A percentile compares a stretch with the other conserved stretches of the same genome.
Evolutionary conservation across 2,329 filamentous ascomycete species (phyloP).

Genomic region (Sporothrix inflata): DNA sequence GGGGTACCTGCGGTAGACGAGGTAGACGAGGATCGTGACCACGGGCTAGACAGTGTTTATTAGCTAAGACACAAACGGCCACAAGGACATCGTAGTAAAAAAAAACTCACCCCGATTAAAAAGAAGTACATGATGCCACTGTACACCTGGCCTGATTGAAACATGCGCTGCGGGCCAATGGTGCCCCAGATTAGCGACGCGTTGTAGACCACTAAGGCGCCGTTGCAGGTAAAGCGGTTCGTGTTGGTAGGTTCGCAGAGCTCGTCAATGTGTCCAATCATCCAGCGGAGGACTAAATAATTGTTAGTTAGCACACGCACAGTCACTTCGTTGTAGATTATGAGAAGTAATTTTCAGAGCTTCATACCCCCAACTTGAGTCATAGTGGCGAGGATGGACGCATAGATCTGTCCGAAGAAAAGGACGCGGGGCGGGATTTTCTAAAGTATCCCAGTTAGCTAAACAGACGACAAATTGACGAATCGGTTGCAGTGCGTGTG

Average conservation of each 20-base stretch:
- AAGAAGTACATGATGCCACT: constrained; percentile 54
- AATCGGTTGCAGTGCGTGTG: background rate
- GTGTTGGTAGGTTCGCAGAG: constrained; percentile 54
- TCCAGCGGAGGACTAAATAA: constrained; percentile 46
- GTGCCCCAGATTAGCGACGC: constrained; percentile 60
- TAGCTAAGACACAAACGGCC: constrained; percentile 44
- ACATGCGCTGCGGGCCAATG: constrained; percentile 55
- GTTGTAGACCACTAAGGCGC: constrained; percentile 60
- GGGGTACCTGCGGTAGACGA: constrained; percentile 22
- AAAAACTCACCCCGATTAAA: constrained; percentile 48
- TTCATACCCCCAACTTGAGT: constrained; percentile 29
- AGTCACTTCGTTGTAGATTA: constrained; percentile 45
- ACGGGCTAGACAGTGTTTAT: constrained; percentile 31
- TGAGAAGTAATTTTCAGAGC: constrained; percentile 45
- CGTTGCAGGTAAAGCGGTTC: constrained; percentile 56
- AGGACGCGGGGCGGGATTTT: constrained; percentile 61
- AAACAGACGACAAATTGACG: background rate
- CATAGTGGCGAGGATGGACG: constrained; percentile 58
- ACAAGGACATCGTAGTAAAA: constrained; percentile 37
- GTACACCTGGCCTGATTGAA: constrained; percentile 54
- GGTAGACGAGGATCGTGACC: constrained; percentile 27
- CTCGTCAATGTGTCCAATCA: constrained; percentile 53
- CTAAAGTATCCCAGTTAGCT: constrained; percentile 30
- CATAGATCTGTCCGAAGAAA: constrained; percentile 62
- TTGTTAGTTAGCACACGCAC: constrained; percentile 43